Conservation (phyloP, 768 basidiomycete genomes). For the Suillus spraguei region DNA sequence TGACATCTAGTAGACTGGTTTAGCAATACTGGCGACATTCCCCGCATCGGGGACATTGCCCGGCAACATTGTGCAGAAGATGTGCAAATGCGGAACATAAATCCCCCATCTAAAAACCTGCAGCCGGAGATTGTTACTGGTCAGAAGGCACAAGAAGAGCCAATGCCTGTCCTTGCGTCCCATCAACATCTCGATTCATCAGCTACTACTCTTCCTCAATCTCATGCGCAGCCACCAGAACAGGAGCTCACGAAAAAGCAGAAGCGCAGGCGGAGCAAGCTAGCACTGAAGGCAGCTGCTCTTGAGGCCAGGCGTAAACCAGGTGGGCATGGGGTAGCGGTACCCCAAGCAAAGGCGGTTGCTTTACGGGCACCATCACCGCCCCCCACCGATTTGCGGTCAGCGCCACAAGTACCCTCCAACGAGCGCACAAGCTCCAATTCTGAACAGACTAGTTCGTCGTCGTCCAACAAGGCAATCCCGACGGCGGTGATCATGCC, state of each 20-base stretch:
- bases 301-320: neutral
- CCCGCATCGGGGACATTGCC: constrained; percentile 18
- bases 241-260: neutral
- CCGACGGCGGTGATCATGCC: neutral
- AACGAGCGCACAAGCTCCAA: neutral
- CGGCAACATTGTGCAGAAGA: constrained; percentile 9
- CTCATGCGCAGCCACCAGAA: too few species aligned
- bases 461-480: neutral
- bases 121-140: neutral
- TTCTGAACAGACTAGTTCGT: neutral
- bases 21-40: constrained; percentile 14
- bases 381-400: neutral
- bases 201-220: neutral
- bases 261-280: constrained; percentile 4
- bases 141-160: neutral
- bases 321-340: too few species aligned
- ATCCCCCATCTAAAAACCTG: too few species aligned
- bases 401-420: neutral
- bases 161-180: neutral
- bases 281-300: neutral
- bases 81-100: neutral
- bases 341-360: neutral
- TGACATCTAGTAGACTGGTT: constrained; percentile 29
- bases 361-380: neutral
- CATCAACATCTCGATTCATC: neutral